Percentiles rank a stretch among this genome's conserved stretches.
Conservation (phyloP, 2,329 filamentous ascomycete species). For the Cladosporium sp. region DNA sequence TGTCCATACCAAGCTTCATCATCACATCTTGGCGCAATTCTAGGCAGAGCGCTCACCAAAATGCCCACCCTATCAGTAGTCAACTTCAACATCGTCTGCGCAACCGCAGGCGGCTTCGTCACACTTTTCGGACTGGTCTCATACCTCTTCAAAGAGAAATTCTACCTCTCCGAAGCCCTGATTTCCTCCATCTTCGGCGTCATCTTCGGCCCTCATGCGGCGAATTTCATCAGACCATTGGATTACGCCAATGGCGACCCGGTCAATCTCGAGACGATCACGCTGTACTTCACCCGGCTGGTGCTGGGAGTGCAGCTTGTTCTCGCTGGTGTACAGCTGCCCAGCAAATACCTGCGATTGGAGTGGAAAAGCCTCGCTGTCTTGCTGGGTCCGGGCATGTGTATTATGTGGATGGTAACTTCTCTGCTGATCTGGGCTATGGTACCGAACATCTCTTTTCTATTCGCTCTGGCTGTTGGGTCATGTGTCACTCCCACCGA, state of each 20-base stretch:
- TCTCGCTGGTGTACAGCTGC: slow-evolving; percentile 80
- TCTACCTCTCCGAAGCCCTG: slow-evolving; percentile 87
- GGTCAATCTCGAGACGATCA: slow-evolving; percentile 64
- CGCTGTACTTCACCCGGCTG: slow-evolving; percentile 77
- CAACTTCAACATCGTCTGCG: slow-evolving; percentile 81
- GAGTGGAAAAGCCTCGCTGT: slow-evolving; percentile 74
- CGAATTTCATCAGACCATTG: slow-evolving; percentile 67
- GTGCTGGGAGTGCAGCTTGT: slow-evolving; percentile 89
- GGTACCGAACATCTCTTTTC: slow-evolving; percentile 64
- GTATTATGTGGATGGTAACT: slow-evolving; percentile 79
- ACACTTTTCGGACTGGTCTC: slow-evolving; percentile 87
- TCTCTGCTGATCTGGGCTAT: slow-evolving; percentile 73
- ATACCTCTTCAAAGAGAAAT: slow-evolving; percentile 82
- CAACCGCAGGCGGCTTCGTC: slow-evolving; percentile 78
- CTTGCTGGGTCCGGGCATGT: slow-evolving; percentile 80
- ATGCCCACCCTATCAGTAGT: slow-evolving; percentile 62
- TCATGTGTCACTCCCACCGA: slow-evolving; percentile 92
- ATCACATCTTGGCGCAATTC: background rate
- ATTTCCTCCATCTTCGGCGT: slow-evolving; percentile 79
- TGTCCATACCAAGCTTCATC: slow-evolving; percentile 5
- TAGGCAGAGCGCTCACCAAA: background rate
- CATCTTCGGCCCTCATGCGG: slow-evolving; percentile 69
- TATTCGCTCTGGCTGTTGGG: slow-evolving; percentile 74
- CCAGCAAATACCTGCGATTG: slow-evolving; percentile 70
- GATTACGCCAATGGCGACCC: slow-evolving; percentile 62